Percentiles rank a stretch among this genome's conserved stretches.
These are phyloP conservation scores for Dendryphion nanum DNA, from an alignment of 2,329 filamentous ascomycete species.

Conservation along the genomic window DNA sequence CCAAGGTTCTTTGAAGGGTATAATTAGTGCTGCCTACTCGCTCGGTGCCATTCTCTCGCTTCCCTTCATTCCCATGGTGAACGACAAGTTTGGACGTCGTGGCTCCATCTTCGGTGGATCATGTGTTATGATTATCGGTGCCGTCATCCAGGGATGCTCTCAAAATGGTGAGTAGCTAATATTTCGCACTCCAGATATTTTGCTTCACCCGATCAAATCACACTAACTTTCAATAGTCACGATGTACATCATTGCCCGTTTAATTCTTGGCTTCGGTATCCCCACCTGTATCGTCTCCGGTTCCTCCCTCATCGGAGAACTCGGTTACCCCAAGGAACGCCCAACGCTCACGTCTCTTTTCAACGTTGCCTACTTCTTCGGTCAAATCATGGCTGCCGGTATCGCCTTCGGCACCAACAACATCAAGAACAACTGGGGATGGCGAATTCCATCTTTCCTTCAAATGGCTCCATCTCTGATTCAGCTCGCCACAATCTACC, in stretches of 20 bases:
- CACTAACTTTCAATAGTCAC: constrained; percentile 5
- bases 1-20: constrained; percentile 32
- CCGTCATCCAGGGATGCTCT: constrained; percentile 18
- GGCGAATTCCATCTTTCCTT: constrained; percentile 62
- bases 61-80: constrained; percentile 28
- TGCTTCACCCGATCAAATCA: not conserved
- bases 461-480: constrained; percentile 61
- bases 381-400: constrained; percentile 53
- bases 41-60: constrained; percentile 36
- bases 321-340: constrained; percentile 65
- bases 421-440: constrained; percentile 61
- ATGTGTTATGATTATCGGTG: constrained; percentile 43
- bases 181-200: not conserved
- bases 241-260: constrained; percentile 59
- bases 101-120: constrained; percentile 39
- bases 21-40: constrained; percentile 42
- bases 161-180: constrained; percentile 8
- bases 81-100: constrained; percentile 42
- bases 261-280: constrained; percentile 65
- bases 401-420: constrained; percentile 62
- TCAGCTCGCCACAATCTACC: constrained; percentile 59
- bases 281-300: constrained; percentile 61
- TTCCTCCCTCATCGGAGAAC: constrained; percentile 57
- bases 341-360: constrained; percentile 63
- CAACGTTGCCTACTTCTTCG: constrained; percentile 65